Evolutionary conservation across 768 basidiomycete species (phyloP), one percentile per base, ranked within the genome.

Genomic region (Suillus placidus): DNA sequence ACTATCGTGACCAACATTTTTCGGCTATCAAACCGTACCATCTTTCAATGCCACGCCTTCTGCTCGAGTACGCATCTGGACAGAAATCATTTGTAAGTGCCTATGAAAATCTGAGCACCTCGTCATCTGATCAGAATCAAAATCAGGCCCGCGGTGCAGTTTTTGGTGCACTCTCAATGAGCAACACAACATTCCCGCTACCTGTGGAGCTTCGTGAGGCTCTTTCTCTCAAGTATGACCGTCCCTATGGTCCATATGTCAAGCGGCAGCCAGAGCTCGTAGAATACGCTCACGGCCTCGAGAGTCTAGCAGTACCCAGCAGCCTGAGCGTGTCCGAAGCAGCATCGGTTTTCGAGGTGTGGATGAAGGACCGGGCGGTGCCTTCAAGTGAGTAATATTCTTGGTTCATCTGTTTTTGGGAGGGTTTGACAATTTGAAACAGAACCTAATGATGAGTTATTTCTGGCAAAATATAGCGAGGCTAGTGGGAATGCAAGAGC

Each of bases 51-150:
- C 94, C 94, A 1, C 84, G 93, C 12, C 73, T 93, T 47, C 78
- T 95, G 43, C 80, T 97, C 45, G 92, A 95, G 64, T 95, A 85
- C 65, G 87, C 90, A 1, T 85, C 87, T n/a, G 93, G 94, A 23
- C 80, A 81, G 69, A 84, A 85, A 62, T 71, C 78, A 37, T 88
- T 96, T 61, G 92, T 93, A 72, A 63, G 90, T 83, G 23, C 38
- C 47, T 16, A 5, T 60, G 10, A 60, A 60, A 60, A 6, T 9
- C 18, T 60, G 26, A 6, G 10, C 38, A n/a, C 30, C 38, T 60
- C 18, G 16, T 23, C 4, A 51, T n/a, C 3, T 55, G 26, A 60
- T 42, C 16, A 30, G 3, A 42, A 30, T 20, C 6, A 4, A 26
- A 32, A 58, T 9, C 65, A 95, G 93, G 75, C 82, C 0, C 84